Conservation (phyloP, 192 early-diverging fungal genomes). For the Dissophora ornata region DNA sequence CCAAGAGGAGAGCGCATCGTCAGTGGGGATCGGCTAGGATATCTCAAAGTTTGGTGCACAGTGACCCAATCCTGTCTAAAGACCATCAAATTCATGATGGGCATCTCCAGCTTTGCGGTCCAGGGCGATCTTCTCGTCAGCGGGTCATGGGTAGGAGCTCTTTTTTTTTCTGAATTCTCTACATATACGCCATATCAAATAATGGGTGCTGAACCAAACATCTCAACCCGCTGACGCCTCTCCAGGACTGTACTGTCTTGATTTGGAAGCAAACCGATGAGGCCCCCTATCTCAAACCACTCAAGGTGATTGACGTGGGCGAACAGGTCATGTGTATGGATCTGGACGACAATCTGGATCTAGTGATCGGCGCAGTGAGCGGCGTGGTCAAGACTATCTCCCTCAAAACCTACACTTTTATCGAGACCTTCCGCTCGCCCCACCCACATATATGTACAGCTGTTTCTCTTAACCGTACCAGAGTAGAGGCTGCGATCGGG, state of each 20-base stretch:
- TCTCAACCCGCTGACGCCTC: too few relatives aligned
- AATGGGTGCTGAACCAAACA: too few relatives aligned
- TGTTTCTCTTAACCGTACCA: conserved; percentile 18
- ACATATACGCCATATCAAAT: background rate
- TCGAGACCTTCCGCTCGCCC: conserved; percentile 20
- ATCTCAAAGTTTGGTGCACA: conserved; percentile 36
- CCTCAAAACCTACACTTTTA: conserved; percentile 20
- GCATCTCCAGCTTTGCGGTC: conserved; percentile 18
- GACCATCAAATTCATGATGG: conserved; percentile 32
- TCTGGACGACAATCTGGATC: conserved; percentile 22
- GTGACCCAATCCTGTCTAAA: conserved; percentile 24
- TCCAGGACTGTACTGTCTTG: conserved; percentile 38
- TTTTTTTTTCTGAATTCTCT: too few relatives aligned
- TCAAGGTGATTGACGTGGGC: conserved; percentile 45
- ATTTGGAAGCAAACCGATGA: conserved; percentile 27
- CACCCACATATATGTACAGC: conserved; percentile 20
- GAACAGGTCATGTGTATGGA: conserved; percentile 45
- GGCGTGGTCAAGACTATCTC: conserved; percentile 45
- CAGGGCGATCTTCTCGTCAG: conserved; percentile 35
- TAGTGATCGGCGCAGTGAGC: conserved; percentile 31
- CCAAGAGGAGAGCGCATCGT: conserved; percentile 16
- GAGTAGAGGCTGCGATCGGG: conserved; percentile 43
- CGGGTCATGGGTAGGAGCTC: conserved; percentile 40
- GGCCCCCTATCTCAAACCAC: conserved; percentile 26
- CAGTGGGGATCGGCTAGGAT: conserved; percentile 35